Base-by-base conservation (phyloP, 2,329 filamentous ascomycete genomes). In the Dothideomycetes sp. region DNA sequence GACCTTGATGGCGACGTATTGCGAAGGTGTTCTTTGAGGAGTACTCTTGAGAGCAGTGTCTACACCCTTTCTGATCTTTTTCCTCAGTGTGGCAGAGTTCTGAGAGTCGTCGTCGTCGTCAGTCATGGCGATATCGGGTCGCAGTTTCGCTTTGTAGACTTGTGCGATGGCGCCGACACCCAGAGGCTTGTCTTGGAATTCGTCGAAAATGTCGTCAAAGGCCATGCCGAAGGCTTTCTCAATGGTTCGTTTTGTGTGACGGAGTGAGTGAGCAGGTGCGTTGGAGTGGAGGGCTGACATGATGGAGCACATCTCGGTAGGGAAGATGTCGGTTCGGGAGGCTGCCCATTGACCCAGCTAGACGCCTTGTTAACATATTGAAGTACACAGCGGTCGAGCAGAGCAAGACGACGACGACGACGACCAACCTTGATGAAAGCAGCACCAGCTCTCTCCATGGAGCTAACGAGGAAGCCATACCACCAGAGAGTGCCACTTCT, bases 321-420 rank as follows among this genome's bases (percentile, higher is more conserved):
- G 91, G 58, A 98, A 98, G 56, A 98, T 94, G 62, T 98, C 91
- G 29, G 88, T 84, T 58, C 91, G 75, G 4, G 91, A 96, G 3
- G 91, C 91, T 13, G 91, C 91, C 91, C 91, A 98, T 78, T 98
- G 91, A 12, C 91, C 91, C 41, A 98, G 76, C 79, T 88, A 52
- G 17, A n/a, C 5, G 20, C 4, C 9, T 5, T 18, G 30, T n/a
- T 30, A 28, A 18, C 8, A n/a, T 11, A n/a, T 6, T 4, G n/a
- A 4, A 4, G 18, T 6, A 10, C 5, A 29, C n/a, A 29, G 12
- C 27, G 15, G n/a, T n/a, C n/a, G n/a, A n/a, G n/a, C n/a, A n/a
- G n/a, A n/a, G n/a, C n/a, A n/a, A n/a, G n/a, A n/a, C n/a, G n/a
- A n/a, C n/a, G n/a, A n/a, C n/a, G n/a, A n/a, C n/a, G n/a, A n/a